Evolutionary conservation across 1,284 basidiomycete species (phyloP), one percentile per base, ranked within the genome.

Genomic region (Trichosporon asahii): DNA sequence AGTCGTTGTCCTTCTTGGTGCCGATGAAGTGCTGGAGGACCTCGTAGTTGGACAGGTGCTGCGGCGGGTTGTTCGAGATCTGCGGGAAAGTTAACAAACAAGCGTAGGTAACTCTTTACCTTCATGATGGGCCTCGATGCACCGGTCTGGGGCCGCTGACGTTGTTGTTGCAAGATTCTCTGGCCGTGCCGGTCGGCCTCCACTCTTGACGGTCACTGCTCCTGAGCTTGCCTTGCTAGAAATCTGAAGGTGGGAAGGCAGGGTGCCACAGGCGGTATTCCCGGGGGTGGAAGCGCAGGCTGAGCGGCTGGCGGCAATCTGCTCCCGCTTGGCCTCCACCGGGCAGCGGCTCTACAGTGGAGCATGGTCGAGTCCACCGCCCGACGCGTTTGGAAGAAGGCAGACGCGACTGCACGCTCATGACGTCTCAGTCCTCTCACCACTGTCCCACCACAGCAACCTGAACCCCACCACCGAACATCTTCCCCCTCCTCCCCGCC

Each of bases 41-140:
- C 83, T 98, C 95, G 77, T 87, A 89, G 84, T 95, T 94, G 55
- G 91, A 90, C 12, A 95, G 87, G 68, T 95, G 88, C 9, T 91
- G 91, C 5, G 92, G 87, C 49, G 92, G 88, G 21, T 89, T 83
- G 73, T 91, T 90, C 69, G 95, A 78, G 70, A 97, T 89, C 91
- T 94, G 77, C 4, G 27, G 29, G 44, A 21, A 2, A 18, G 49
- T 31, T n/a, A 40, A 14, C 29, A 8, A 8, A 9, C 14, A 11
- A 6, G 23, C 2, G 7, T 5, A 11, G 7, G 25, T 11, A 31
- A 1, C 25, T 25, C 31, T 70, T 25, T 57, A 70, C 73, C 70
- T 74, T 74, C 73, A 74, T 73, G 31, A 57, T 53, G 27, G 31
- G 29, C 18, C 57, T 29, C 57, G 57, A 61, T 61, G 57, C 57